Evolutionary conservation across 2,329 filamentous ascomycete species (phyloP).

Genomic region (Biscogniauxia mediterranea): DNA sequence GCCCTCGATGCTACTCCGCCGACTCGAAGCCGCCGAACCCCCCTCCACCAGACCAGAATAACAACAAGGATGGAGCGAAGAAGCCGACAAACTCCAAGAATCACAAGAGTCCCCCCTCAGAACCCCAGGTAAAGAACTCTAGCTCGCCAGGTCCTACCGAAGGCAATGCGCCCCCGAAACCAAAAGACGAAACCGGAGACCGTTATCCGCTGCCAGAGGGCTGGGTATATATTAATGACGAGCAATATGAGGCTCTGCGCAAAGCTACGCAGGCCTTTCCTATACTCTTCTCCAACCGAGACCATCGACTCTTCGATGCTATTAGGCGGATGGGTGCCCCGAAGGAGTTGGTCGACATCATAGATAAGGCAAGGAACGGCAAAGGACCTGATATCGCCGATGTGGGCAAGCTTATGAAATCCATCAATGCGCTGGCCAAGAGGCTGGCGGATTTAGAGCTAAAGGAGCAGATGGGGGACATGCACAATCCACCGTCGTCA

Average conservation of each 20-base stretch:
- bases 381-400: constrained; percentile 9
- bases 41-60: constrained; percentile 12
- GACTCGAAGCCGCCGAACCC: constrained; percentile 21
- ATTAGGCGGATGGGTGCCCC: constrained; percentile 22
- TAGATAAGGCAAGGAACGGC: constrained; percentile 10
- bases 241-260: constrained; percentile 15
- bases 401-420: constrained; percentile 15
- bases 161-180: constrained; percentile 15
- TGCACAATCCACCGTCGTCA: not conserved
- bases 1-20: constrained; percentile 26
- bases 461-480: not conserved
- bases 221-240: constrained; percentile 29
- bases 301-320: constrained; percentile 1
- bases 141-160: constrained; percentile 30
- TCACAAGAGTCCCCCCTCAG: not conserved
- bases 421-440: constrained; percentile 15
- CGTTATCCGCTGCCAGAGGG: constrained; percentile 26
- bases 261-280: not conserved
- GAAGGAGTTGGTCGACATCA: constrained; percentile 13
- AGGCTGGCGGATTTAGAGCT: constrained; percentile 13
- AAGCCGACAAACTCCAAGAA: constrained; percentile 1
- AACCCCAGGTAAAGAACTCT: constrained; percentile 28
- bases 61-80: constrained; percentile 9
- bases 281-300: not conserved
- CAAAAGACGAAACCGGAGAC: constrained; percentile 11